phyloP scores from a whole-genome alignment of 345 rosid species.

The Trapa incisa region DNA sequence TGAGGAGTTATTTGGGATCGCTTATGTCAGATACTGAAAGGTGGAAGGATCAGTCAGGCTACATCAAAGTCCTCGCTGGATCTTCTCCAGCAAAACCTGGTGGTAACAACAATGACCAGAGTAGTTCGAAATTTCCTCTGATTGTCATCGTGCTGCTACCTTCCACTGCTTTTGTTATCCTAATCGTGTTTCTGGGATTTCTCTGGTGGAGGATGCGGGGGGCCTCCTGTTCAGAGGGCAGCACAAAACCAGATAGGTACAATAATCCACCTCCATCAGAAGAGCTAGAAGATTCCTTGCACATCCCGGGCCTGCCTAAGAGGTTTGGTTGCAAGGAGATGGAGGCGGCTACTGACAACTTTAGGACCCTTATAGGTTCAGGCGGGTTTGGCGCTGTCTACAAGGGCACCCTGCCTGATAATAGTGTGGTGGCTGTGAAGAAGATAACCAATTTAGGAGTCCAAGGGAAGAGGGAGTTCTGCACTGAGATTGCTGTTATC shows the following conservation, averaged over 20 bases:
- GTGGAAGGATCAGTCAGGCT: conserved; percentile 26
- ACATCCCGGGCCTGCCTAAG: conserved; percentile 64
- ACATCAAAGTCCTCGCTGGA: conserved; percentile 38
- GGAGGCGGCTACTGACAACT: conserved; percentile 49
- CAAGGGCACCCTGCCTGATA: conserved; percentile 43
- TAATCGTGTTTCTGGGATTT: conserved; percentile 23
- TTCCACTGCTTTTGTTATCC: conserved; percentile 31
- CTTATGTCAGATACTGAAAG: conserved; percentile 23
- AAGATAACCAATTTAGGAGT: conserved; percentile 44
- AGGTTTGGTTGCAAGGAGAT: conserved; percentile 53
- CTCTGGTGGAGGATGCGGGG: conserved; percentile 48
- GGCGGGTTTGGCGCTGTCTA: conserved; percentile 77
- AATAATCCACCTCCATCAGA: conserved; percentile 31
- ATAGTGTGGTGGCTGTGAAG: conserved; percentile 53
- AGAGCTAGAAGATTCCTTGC: conserved; percentile 50
- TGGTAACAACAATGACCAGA: conserved; percentile 13
- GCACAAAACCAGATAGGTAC: conserved; percentile 18
- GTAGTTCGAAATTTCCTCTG: conserved; percentile 27
- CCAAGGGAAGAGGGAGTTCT: conserved; percentile 63
- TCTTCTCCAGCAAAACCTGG: conserved; percentile 8
- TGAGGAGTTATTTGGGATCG: conserved; percentile 53
- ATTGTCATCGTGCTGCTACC: conserved; percentile 56
- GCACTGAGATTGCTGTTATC: conserved; percentile 61
- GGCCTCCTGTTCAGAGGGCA: conserved; percentile 11
- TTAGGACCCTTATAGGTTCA: conserved; percentile 45